These are phyloP conservation scores for Beauveria sp. DNA, from an alignment of 2,329 filamentous ascomycete species.

Conservation along the genomic window DNA sequence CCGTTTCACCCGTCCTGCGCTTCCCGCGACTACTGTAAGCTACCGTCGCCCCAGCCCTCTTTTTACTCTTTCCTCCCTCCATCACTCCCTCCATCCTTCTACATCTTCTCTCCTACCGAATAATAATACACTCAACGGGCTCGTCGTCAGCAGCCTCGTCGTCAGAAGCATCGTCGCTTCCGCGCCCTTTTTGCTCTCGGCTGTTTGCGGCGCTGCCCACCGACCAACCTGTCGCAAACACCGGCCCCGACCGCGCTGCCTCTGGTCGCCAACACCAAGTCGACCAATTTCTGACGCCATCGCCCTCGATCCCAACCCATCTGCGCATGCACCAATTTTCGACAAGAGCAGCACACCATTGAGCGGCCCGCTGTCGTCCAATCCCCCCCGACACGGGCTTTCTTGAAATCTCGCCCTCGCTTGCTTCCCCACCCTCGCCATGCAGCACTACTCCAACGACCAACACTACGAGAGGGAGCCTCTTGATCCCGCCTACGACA, in stretches of 20 bases:
- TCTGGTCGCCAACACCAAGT: background rate
- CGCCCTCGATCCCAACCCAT: background rate
- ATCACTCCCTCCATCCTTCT: background rate
- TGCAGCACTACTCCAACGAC: constrained; percentile 25
- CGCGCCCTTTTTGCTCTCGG: background rate
- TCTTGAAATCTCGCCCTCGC: background rate
- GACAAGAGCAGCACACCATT: background rate
- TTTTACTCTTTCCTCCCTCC: background rate
- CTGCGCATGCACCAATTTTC: background rate
- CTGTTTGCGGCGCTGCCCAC: background rate
- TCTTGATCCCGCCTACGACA: constrained; percentile 20
- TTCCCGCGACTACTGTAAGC: background rate
- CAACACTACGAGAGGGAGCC: constrained; percentile 30
- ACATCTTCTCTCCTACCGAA: background rate
- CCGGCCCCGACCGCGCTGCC: background rate
- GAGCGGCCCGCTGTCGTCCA: background rate
- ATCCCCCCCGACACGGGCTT: background rate
- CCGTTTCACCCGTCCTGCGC: constrained; percentile 1
- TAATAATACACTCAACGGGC: background rate
- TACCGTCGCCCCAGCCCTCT: background rate
- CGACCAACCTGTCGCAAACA: background rate
- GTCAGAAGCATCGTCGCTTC: too few relatives aligned
- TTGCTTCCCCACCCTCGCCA: constrained; percentile 13
- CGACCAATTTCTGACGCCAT: background rate
- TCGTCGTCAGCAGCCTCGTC: background rate